These are phyloP conservation scores for Cryphonectria nitschkei DNA, from an alignment of 2,329 filamentous ascomycete genomes.

Conservation along the genomic window DNA sequence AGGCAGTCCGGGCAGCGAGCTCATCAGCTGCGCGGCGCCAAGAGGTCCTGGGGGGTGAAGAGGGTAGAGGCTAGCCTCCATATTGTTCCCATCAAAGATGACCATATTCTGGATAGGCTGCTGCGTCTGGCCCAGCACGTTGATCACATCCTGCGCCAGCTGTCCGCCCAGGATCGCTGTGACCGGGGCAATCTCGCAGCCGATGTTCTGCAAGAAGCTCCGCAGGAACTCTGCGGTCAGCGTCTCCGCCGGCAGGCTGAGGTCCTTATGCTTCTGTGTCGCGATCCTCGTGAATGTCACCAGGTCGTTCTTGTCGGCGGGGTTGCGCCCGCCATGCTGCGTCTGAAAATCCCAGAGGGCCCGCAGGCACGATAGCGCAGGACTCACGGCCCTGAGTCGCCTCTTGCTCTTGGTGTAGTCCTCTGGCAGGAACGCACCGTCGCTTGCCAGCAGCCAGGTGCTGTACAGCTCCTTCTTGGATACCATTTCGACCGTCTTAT, in stretches of 20 bases:
- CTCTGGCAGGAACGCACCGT: constrained; percentile 71
- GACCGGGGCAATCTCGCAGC: constrained; percentile 82
- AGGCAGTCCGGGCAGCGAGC: constrained; percentile 22
- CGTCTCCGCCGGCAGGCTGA: constrained; percentile 70
- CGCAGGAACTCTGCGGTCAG: constrained; percentile 74
- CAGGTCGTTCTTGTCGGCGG: constrained; percentile 67
- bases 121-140: constrained; percentile 86
- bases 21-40: constrained; percentile 50
- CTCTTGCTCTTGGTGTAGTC: constrained; percentile 72
- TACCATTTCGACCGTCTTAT: constrained; percentile 79
- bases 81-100: constrained; percentile 83
- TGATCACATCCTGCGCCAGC: constrained; percentile 95
- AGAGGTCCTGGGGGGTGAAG: constrained; percentile 71
- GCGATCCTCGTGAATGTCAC: constrained; percentile 77
- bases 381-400: constrained; percentile 76
- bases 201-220: constrained; percentile 84
- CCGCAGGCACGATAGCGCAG: constrained; percentile 81
- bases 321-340: constrained; percentile 54
- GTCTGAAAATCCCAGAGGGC: constrained; percentile 88
- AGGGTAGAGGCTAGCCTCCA: constrained; percentile 78
- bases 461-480: constrained; percentile 92
- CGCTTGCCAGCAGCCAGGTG: constrained; percentile 80
- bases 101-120: constrained; percentile 96
- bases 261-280: constrained; percentile 75
- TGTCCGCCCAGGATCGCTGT: constrained; percentile 88